These are phyloP conservation scores for Rhizopus sp. DNA, from an alignment of 371 early-diverging fungal species.

Conservation along the genomic window DNA sequence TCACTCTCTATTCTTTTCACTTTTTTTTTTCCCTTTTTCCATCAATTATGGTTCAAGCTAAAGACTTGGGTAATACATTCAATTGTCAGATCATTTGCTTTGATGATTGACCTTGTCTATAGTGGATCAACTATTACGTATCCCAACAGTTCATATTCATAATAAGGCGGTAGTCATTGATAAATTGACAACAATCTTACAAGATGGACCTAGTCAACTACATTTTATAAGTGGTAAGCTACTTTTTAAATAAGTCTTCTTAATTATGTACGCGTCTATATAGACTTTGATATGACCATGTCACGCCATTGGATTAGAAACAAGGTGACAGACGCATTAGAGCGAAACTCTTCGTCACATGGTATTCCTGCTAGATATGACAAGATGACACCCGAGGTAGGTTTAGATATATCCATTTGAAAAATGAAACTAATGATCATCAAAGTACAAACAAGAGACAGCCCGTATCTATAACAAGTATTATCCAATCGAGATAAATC, in stretches of 20 bases:
- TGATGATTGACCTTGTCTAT: not conserved
- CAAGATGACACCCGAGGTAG: constrained; percentile 46
- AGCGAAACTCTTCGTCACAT: constrained; percentile 64
- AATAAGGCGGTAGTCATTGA: constrained; percentile 26
- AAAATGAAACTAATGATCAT: too few relatives aligned
- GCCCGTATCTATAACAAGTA: constrained; percentile 58
- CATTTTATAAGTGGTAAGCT: constrained; percentile 63
- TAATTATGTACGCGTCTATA: not conserved
- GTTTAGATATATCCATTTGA: not conserved
- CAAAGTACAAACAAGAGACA: constrained; percentile 49
- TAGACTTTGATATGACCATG: constrained; percentile 83
- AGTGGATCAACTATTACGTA: constrained; percentile 38
- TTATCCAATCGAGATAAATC: constrained; percentile 74
- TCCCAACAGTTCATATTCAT: constrained; percentile 42
- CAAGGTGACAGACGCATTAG: constrained; percentile 43
- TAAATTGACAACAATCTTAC: constrained; percentile 53
- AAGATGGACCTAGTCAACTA: constrained; percentile 48
- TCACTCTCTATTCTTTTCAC: not conserved
- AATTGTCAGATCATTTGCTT: too few relatives aligned
- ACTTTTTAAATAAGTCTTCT: not conserved
- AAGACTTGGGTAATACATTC: too few relatives aligned
- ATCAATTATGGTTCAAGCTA: too few relatives aligned
- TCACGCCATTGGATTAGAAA: constrained; percentile 64
- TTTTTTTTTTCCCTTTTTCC: not conserved
- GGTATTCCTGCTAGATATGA: constrained; percentile 54